Base-by-base conservation (phyloP, 345 rosid species). In the Raphanus raphanistrum region DNA sequence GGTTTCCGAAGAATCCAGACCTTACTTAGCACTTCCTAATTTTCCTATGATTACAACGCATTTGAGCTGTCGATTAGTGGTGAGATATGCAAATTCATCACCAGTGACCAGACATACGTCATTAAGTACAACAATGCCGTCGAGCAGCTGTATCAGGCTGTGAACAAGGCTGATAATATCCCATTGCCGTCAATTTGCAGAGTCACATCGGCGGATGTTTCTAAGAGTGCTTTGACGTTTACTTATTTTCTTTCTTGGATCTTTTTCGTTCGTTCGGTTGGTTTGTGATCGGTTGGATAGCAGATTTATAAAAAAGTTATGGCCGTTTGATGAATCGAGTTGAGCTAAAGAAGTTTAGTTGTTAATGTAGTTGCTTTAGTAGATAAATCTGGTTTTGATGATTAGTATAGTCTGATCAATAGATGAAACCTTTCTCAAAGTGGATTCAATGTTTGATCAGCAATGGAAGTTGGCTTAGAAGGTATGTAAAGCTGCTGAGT, bases 351-450 rank as follows among this genome's bases (percentile, higher is more conserved):
- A 36, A 31, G 31, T 59, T 3, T 13, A 59, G 50, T 21, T 7
- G 59, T 43, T 61, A 27, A 48, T 21, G 13, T 48, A 68, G 38
- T 25, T 76, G 41, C 64, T 35, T 62, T 27, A 4, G 65, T 21
- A 6, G 17, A 76, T 9, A 54, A 16, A 7, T 29, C 26, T 68
- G 52, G 55, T 25, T 45, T 58, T 75, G 72, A 58, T 75, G 59
- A 35, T 75, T 38, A 21, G 48, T 41, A 16, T 21, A 7, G 35
- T n/a, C 6, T 66, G 43, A 57, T 10, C 4, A 16, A 13, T 9
- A 5, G 28, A n/a, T 76, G 73, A 68, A 25, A 68, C 21, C 36
- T 76, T 9, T 50, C 28, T 52, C 36, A 21, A n/a, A 26, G 28
- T 73, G 33, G 3, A 4, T 64, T 54, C 1, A 15, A 25, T 38